Evolutionary conservation across 2,329 filamentous ascomycete genomes (phyloP), one percentile per base, ranked within the genome.

Genomic region (Fusarium sororula): DNA sequence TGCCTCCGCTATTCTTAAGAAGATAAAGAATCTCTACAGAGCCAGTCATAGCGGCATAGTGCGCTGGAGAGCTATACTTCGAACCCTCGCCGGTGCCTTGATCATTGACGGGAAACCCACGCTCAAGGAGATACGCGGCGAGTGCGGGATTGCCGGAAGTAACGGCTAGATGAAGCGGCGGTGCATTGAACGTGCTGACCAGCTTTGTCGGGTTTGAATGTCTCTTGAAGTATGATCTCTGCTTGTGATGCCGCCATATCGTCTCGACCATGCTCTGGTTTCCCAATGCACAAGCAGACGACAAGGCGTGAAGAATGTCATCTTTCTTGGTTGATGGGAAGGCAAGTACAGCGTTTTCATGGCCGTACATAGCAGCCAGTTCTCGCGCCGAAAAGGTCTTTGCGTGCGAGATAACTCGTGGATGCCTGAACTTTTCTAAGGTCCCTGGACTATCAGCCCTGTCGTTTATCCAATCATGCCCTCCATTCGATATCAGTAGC

Each of bases 1-100:
- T 0, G 3, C 22, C 15, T 7, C 22, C 20, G 3, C 22, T 50
- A 2, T 22, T 24, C 15, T 50, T 50, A 0, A 32, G 5, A 5
- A 50, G 47, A 50, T 32, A 32, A 0, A 32, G 47, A 13, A 50
- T 32, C 15, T 32, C 28, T 13, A 5, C 22, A 1, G 47, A 50
- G 22, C 47, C 47, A 50, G 11, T n/a, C 6, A 50, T n/a, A 9
- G 28, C 28, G 10, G 28, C 28, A 32, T 50, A 32, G 11, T 50
- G 28, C 11, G 28, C 47, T 3, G 47, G 28, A 1, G 28, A n/a
- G 28, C 47, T 18, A 18, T n/a, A 32, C 15, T 6, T 15, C 7
- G 28, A 32, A 3, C 7, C 5, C 22, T 18, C 1, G 28, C 7
- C 22, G 5, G 47, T 18, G 4, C 13, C 3, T 6, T 18, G 28